Evolutionary conservation across 129 eudicot species (phyloP), one percentile per base, ranked within the genome.

Genomic region (Artemisia tridentata): DNA sequence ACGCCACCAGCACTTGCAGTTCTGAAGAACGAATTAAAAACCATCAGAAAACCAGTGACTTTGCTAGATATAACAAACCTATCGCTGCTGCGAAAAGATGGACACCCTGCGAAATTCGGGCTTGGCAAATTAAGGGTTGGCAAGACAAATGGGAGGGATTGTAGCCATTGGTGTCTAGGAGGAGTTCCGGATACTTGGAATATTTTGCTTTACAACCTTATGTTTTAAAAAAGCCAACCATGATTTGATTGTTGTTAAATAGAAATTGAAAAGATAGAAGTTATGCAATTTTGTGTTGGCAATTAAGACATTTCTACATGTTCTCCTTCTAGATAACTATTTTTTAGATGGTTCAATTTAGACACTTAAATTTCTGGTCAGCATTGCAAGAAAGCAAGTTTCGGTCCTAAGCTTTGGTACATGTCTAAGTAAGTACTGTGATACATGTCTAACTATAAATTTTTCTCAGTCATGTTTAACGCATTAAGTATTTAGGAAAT

Each of bases 121-220:
- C 83, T 81, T 25, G 8, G 3, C 45, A 38, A 38, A 38, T 38
- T 38, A 38, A 38, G 2, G 45, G 45, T 38, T 38, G 73, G 74
- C 14, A 12, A 10, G 53, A 29, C 31, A 73, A 53, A 67, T 3
- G 83, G 80, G 9, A 86, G 84, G 84, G 98, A 92, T 60, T 92
- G 98, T 63, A 92, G 95, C 72, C 98, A 92, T 27, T 92, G 98
- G 98, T 92, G 98, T 60, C 79, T 92, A 0, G 80, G 96, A 0
- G 98, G 96, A 63, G 89, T 92, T 49, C 98, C 98, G 3, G 96
- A 92, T 80, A 82, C 88, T 41, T 92, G 98, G 98, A 92, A 86
- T 58, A 75, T 80, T 25, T 79, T 92, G 57, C 85, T 92, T n/a
- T 86, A 92, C 77, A 86, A 82, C 59, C 65, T 80, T 45, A 63